phyloP scores from a whole-genome alignment of 495 filamentous ascomycete species.

The Penicillium longicatenatum region DNA sequence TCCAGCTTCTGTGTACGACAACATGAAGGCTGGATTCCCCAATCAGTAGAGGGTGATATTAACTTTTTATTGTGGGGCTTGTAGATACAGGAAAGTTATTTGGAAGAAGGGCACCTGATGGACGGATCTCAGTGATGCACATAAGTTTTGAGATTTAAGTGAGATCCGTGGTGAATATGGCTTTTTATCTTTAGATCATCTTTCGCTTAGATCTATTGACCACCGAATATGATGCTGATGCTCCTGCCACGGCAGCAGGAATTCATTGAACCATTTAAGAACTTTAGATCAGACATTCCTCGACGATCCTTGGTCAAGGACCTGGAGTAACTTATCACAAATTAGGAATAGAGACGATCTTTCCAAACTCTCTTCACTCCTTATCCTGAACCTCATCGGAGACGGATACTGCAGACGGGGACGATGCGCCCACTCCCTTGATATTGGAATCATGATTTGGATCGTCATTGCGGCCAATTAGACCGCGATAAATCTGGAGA shows the following conservation, averaged over 20 bases:
- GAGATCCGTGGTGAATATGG: not conserved
- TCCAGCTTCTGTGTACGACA: constrained; percentile 34
- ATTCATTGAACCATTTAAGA: not conserved
- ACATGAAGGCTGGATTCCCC: constrained; percentile 32
- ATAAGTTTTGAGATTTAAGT: not conserved
- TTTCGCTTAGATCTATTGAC: constrained; percentile 6
- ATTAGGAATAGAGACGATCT: no score
- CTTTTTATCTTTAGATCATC: constrained; percentile 1
- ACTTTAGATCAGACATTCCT: not conserved
- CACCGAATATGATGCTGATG: not conserved
- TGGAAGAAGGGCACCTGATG: no score
- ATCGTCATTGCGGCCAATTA: constrained; percentile 2
- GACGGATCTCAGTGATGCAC: not conserved
- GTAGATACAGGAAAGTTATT: not conserved
- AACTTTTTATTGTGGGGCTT: not conserved
- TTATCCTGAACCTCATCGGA: not conserved
- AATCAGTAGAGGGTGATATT: not conserved
- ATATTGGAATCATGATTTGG: not conserved
- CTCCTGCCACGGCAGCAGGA: not conserved
- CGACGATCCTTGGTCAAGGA: no score
- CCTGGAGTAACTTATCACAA: no score
- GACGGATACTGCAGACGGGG: constrained; percentile 19
- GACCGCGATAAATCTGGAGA: constrained; percentile 22
- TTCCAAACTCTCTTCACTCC: not conserved
- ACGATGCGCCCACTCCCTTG: constrained; percentile 5